phyloP scores from a whole-genome alignment of 129 eudicot genomes.

The Artemisia tridentata region DNA sequence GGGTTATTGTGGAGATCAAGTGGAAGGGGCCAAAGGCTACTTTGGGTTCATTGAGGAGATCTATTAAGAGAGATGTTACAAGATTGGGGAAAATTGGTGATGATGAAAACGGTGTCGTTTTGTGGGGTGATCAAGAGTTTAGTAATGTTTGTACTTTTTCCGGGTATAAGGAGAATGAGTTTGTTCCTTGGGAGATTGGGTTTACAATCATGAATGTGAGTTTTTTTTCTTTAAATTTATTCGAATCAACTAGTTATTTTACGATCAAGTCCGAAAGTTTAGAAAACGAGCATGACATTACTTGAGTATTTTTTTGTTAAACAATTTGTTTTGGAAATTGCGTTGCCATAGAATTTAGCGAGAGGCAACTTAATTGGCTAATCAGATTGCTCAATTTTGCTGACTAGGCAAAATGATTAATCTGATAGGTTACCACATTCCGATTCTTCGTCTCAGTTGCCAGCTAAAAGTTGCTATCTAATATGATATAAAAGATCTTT shows the following conservation, averaged over 20 bases:
- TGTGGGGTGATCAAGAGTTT: constrained; percentile 81
- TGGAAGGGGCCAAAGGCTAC: constrained; percentile 85
- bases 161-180: constrained; percentile 66
- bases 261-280: not conserved
- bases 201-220: constrained; percentile 76
- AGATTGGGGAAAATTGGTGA: constrained; percentile 21
- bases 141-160: constrained; percentile 55
- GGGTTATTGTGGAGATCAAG: constrained; percentile 63
- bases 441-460: too few species aligned
- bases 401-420: too few species aligned
- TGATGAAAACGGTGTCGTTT: constrained; percentile 53
- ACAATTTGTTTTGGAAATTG: too few species aligned
- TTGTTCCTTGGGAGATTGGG: constrained; percentile 94
- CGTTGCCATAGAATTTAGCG: too few species aligned
- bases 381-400: not conserved
- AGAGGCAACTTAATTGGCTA: too few species aligned
- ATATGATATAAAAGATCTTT: too few species aligned
- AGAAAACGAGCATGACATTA: too few species aligned
- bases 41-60: constrained; percentile 66
- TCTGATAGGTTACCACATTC: too few species aligned
- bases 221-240: not conserved
- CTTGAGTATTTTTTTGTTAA: too few species aligned
- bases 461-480: too few species aligned
- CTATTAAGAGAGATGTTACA: constrained; percentile 63
- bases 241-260: not conserved